Conservation (phyloP, 2,329 filamentous ascomycete species). For the Paramyrothecium roridum region DNA sequence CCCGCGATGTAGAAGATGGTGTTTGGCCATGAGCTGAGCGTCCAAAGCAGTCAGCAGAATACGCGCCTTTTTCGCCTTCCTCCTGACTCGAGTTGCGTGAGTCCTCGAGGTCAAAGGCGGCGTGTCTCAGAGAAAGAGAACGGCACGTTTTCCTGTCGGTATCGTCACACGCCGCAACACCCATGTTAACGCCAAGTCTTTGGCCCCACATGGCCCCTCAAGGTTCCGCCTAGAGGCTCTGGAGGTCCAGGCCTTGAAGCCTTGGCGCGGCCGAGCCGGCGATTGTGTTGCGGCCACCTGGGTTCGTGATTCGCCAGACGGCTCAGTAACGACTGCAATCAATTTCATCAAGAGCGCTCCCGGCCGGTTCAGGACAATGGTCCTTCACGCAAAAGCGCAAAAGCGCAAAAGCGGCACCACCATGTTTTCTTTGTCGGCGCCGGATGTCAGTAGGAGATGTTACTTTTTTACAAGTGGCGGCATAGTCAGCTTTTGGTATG, state of each 20-base stretch:
- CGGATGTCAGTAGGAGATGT: too few relatives aligned
- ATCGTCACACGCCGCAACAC: neutral
- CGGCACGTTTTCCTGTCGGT: neutral
- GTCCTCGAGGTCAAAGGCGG: neutral
- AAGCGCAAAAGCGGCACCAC: too few relatives aligned
- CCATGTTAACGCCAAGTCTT: neutral
- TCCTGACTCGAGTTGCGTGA: neutral
- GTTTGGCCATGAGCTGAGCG: neutral
- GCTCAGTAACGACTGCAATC: too few relatives aligned
- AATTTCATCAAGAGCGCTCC: too few relatives aligned
- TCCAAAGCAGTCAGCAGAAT: neutral
- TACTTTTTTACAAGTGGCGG: too few relatives aligned
- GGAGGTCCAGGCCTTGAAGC: neutral
- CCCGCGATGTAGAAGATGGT: neutral
- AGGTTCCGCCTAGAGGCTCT: neutral
- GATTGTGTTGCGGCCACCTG: constrained; percentile 1
- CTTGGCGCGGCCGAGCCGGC: constrained; percentile 9
- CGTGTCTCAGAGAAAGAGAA: neutral
- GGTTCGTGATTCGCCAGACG: too few relatives aligned
- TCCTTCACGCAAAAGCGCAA: too few relatives aligned
- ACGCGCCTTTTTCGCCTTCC: neutral
- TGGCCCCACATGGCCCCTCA: neutral
- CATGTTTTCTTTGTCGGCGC: too few relatives aligned
- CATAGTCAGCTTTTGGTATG: too few relatives aligned
- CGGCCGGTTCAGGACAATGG: too few relatives aligned